A percentile compares a stretch with the other conserved stretches of the same genome.
Conservation (phyloP, 2,329 filamentous ascomycete genomes). For the Aspergillus neotritici region DNA sequence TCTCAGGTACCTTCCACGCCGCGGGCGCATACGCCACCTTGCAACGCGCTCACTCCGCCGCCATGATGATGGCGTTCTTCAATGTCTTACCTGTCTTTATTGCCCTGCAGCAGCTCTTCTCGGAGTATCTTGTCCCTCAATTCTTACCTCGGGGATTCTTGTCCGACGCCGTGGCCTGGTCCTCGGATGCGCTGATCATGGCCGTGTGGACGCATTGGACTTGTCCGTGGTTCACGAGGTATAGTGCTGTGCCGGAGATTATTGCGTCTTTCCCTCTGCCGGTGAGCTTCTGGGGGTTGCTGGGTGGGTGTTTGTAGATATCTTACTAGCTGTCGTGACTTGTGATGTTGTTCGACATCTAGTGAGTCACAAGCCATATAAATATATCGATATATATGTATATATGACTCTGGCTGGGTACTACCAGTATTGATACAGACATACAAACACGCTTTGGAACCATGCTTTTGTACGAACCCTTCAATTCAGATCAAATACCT, state of each 20-base stretch:
- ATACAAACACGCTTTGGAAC: too few species aligned
- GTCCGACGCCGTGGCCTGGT: conserved; percentile 3
- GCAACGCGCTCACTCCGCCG: conserved; percentile 1
- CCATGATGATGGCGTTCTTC: conserved; percentile 16
- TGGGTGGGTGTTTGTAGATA: background rate
- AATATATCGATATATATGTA: background rate
- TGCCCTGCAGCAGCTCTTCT: conserved; percentile 8
- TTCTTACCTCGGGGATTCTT: conserved; percentile 1
- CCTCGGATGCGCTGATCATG: conserved; percentile 6
- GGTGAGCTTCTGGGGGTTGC: conserved; percentile 4
- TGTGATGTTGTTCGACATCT: background rate
- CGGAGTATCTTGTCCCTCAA: background rate
- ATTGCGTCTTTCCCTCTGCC: conserved; percentile 9
- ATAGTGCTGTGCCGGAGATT: conserved; percentile 13
- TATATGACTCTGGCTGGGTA: background rate
- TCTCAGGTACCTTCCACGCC: conserved; percentile 11
- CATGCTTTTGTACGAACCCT: too few species aligned
- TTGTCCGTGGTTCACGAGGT: conserved; percentile 14
- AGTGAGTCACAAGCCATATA: background rate
- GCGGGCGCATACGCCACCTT: conserved; percentile 12
- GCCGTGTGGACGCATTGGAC: conserved; percentile 10
- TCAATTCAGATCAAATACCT: too few species aligned
- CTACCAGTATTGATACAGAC: background rate
- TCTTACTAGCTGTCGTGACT: background rate
- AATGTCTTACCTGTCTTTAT: conserved; percentile 9